phyloP scores from a whole-genome alignment of 164 flowering plant species.

The Nymphaea thermarum region DNA sequence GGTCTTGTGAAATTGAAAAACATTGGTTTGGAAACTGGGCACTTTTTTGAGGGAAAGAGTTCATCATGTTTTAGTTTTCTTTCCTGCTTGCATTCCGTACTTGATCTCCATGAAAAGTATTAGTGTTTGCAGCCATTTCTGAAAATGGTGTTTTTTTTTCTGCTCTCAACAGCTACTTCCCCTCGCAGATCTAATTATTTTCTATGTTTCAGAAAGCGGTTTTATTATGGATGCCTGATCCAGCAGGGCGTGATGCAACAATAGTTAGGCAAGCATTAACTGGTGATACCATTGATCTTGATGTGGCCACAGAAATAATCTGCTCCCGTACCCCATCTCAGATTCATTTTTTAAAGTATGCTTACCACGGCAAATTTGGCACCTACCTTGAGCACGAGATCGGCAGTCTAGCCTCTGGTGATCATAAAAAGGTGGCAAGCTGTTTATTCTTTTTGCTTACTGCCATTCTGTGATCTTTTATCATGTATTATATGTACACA shows the following conservation, averaged over 20 bases:
- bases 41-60: too few species aligned
- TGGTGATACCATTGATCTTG: slow-evolving; percentile 22
- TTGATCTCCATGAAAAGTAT: too few species aligned
- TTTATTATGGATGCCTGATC: slow-evolving; percentile 67
- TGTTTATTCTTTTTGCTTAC: too few species aligned
- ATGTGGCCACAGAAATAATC: slow-evolving; percentile 64
- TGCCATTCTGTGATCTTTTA: too few species aligned
- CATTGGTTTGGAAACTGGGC: background rate
- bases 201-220: slow-evolving; percentile 44
- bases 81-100: too few species aligned
- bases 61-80: too few species aligned
- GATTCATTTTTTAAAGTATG: slow-evolving; percentile 45
- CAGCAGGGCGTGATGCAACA: slow-evolving; percentile 50
- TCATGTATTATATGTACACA: too few species aligned
- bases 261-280: slow-evolving; percentile 33
- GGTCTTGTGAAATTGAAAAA: slow-evolving; percentile 23
- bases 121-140: too few species aligned
- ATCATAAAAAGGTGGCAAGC: slow-evolving; percentile 43
- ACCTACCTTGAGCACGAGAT: slow-evolving; percentile 48
- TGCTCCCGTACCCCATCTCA: slow-evolving; percentile 73
- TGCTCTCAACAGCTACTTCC: too few species aligned
- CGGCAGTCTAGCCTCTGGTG: slow-evolving; percentile 32
- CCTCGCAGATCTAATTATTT: background rate
- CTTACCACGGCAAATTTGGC: slow-evolving; percentile 32
- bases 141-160: too few species aligned